Evolutionary conservation across 495 filamentous ascomycete species (phyloP).

Genomic region (Parathielavia appendiculata): DNA sequence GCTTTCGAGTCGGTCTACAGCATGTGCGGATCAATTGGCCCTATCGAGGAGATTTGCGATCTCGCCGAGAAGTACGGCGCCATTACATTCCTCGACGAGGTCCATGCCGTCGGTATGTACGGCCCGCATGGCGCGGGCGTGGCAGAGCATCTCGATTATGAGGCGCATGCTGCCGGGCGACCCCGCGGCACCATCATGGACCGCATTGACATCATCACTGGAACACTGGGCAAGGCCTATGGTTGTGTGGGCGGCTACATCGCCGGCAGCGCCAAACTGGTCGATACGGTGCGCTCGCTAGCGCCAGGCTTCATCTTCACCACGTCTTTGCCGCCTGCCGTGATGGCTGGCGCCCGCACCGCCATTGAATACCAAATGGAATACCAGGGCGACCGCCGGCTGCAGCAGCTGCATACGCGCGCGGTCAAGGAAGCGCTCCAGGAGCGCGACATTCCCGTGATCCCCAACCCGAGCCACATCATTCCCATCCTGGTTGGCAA

Average conservation of each 20-base stretch:
- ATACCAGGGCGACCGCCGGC: conserved; percentile 72
- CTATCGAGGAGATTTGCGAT: conserved; percentile 92
- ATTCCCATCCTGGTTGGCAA: conserved; percentile 90
- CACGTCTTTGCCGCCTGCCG: conserved; percentile 89
- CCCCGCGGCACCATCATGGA: conserved; percentile 88
- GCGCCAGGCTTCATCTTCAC: conserved; percentile 99
- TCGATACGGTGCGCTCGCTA: conserved; percentile 92
- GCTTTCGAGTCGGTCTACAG: conserved; percentile 98
- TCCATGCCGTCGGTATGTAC: conserved; percentile 99
- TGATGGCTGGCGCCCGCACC: conserved; percentile 88
- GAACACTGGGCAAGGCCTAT: conserved; percentile 94
- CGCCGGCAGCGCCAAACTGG: conserved; percentile 78
- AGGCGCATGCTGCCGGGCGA: conserved; percentile 60
- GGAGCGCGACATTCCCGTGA: conserved; percentile 86
- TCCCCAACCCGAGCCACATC: conserved; percentile 96
- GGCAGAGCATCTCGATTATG: conserved; percentile 93
- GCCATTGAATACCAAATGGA: conserved; percentile 89
- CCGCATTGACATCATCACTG: conserved; percentile 94
- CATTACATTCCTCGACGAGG: conserved; percentile 95
- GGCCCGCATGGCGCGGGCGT: conserved; percentile 94
- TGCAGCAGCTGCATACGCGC: conserved; percentile 93
- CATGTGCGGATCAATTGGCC: conserved; percentile 97
- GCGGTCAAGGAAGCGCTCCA: conserved; percentile 77
- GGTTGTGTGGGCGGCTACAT: conserved; percentile 98
- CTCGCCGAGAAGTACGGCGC: conserved; percentile 96